phyloP scores from a whole-genome alignment of 2,329 filamentous ascomycete genomes.

The Cladophialophora immunda region DNA sequence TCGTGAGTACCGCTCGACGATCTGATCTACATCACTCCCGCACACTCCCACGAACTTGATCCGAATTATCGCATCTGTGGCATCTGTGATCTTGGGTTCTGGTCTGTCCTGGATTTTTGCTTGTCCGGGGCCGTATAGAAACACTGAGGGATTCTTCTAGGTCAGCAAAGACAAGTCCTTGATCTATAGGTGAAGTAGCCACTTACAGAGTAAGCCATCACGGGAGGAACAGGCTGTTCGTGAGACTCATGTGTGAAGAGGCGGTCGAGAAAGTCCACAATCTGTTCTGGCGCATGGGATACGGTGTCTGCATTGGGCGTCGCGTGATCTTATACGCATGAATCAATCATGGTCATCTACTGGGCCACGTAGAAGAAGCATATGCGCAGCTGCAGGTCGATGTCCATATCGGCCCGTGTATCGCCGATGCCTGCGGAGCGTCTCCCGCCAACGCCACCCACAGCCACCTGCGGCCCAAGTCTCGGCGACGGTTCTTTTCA shows the following conservation, averaged over 20 bases:
- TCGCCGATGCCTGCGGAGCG: slow-evolving; percentile 9
- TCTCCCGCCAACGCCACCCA: neutral
- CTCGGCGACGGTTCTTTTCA: slow-evolving; percentile 6
- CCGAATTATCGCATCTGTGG: slow-evolving; percentile 53
- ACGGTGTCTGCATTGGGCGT: neutral
- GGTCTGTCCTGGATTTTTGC: slow-evolving; percentile 51
- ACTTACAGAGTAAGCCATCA: slow-evolving; percentile 21
- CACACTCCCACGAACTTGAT: slow-evolving; percentile 57
- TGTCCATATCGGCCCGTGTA: slow-evolving; percentile 26
- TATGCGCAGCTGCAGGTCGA: neutral
- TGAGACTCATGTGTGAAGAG: neutral
- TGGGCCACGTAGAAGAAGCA: slow-evolving; percentile 11
- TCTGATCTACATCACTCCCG: slow-evolving; percentile 48
- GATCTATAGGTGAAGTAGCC: neutral
- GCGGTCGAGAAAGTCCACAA: neutral
- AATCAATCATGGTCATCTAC: slow-evolving; percentile 15
- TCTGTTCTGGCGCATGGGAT: neutral
- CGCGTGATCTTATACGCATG: slow-evolving; percentile 13
- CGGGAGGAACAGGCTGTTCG: neutral
- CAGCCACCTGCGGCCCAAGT: neutral
- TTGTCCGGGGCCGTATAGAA: slow-evolving; percentile 51
- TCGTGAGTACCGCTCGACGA: neutral
- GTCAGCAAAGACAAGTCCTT: slow-evolving; percentile 1
- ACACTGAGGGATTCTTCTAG: slow-evolving; percentile 51
- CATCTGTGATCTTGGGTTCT: slow-evolving; percentile 47